These are phyloP conservation scores for Geotrichum macrosporum DNA, from an alignment of 1,139 yeast species.

Conservation along the genomic window DNA sequence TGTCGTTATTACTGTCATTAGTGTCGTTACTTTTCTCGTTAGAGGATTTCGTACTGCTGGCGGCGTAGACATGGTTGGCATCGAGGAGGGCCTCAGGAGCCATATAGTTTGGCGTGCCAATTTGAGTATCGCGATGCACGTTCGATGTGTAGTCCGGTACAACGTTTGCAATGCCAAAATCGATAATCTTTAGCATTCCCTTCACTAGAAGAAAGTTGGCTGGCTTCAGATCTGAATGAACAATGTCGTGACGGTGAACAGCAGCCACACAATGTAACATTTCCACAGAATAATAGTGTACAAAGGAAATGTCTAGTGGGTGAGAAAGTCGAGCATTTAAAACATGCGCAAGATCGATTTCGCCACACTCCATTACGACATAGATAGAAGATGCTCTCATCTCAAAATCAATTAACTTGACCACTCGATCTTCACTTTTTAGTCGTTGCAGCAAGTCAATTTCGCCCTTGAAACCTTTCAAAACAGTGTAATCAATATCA, in stretches of 20 bases:
- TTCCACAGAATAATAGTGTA: constrained; percentile 76
- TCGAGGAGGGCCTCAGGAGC: constrained; percentile 92
- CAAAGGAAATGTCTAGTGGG: constrained; percentile 70
- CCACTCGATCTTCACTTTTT: constrained; percentile 65
- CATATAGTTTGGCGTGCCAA: constrained; percentile 97
- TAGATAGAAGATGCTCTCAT: constrained; percentile 60
- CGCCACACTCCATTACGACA: constrained; percentile 94
- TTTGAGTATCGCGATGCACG: constrained; percentile 82
- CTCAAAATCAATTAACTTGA: constrained; percentile 69
- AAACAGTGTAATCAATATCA: constrained; percentile 70
- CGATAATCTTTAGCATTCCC: constrained; percentile 82
- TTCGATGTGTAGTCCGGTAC: constrained; percentile 92
- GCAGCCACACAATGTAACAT: constrained; percentile 79
- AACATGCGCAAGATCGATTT: constrained; percentile 81
- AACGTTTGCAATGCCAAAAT: constrained; percentile 93
- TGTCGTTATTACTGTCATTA: constrained; percentile 6
- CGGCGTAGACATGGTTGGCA: constrained; percentile 40
- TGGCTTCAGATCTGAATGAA: constrained; percentile 92
- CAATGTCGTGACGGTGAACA: constrained; percentile 83
- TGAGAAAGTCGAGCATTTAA: constrained; percentile 51
- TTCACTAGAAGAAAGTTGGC: constrained; percentile 87
- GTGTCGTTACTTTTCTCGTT: background rate
- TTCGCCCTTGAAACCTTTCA: constrained; percentile 83
- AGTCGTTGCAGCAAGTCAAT: constrained; percentile 67
- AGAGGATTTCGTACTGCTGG: constrained; percentile 15